Conservation (phyloP, 1,284 basidiomycete species). For the Vanrija sp. region DNA sequence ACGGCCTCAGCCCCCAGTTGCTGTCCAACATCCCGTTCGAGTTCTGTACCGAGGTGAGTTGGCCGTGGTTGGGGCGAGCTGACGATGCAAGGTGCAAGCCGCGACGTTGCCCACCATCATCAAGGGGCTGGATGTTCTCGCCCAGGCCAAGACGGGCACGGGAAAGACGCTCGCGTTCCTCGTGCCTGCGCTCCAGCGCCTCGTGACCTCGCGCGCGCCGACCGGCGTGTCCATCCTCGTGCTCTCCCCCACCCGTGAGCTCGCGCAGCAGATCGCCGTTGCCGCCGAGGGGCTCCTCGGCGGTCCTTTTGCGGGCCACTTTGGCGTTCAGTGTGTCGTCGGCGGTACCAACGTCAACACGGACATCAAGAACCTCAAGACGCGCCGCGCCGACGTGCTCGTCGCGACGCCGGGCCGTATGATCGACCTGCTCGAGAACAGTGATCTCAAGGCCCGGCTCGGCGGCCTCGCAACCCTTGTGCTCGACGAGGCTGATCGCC, state of each 20-base stretch:
- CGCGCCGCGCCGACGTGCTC: slow-evolving; percentile 44
- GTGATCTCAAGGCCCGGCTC: slow-evolving; percentile 37
- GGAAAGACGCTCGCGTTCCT: slow-evolving; percentile 57
- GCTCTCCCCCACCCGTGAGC: slow-evolving; percentile 53
- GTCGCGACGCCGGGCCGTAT: slow-evolving; percentile 54
- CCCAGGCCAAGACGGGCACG: slow-evolving; percentile 56
- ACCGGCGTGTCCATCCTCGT: slow-evolving; percentile 43
- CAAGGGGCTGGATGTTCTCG: slow-evolving; percentile 50
- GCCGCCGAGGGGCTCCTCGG: slow-evolving; percentile 28
- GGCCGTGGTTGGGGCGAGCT: neutral
- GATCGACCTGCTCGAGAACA: slow-evolving; percentile 51
- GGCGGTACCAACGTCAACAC: slow-evolving; percentile 51
- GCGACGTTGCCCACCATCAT: slow-evolving; percentile 52
- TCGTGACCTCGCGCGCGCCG: slow-evolving; percentile 30
- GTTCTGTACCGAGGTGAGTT: slow-evolving; percentile 47
- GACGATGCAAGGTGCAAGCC: slow-evolving; percentile 41
- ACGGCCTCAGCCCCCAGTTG: slow-evolving; percentile 20
- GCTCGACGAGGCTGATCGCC: slow-evolving; percentile 53
- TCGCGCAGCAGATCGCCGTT: slow-evolving; percentile 49
- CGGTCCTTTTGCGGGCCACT: slow-evolving; percentile 11
- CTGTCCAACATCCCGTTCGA: slow-evolving; percentile 41
- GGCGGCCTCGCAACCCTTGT: slow-evolving; percentile 41
- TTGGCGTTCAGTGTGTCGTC: slow-evolving; percentile 47
- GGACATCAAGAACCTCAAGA: slow-evolving; percentile 43
- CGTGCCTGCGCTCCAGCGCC: slow-evolving; percentile 51